Base-by-base conservation (phyloP, 1,139 yeast species). In the Taphrina confusa region DNA sequence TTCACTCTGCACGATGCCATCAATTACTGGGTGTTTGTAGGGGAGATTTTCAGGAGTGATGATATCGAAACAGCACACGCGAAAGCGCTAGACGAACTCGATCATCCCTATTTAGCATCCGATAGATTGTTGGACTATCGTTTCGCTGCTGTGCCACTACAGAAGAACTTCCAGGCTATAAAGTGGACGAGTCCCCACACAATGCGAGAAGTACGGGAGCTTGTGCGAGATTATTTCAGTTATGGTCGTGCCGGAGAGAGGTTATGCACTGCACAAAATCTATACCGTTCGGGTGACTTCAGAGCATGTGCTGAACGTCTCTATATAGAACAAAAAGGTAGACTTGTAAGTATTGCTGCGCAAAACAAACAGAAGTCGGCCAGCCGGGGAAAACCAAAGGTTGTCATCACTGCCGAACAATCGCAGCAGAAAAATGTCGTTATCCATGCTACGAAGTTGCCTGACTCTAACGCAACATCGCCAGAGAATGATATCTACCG, bases 231-330 rank as follows among this genome's bases (percentile, higher is more conserved):
- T 25, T 45, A 45, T 27, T 30, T 45, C 23, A n/a, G 20, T 9
- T 28, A 27, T 18, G 14, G 37, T 27, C 16, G 16, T 30, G 37
- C 37, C 1, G 25, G 9, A 14, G 50, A 45, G 12, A 45, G 50
- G 22, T 11, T 14, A 2, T 12, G 8, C 14, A 12, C 50, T 11
- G 27, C 30, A 9, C 27, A 18, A 16, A 27, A 30, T 12, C 23
- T 45, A 25, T 45, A 45, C 20, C 25, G 27, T 9, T 16, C 25
- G 2, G 30, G 30, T 5, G 37, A 27, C 6, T 45, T 28, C 22
- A 45, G 50, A n/a, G 37, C 50, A 9, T 22, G 22, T 22, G 50
- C 50, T 11, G 50, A 45, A 16, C 27, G 30, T 14, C 25, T 45
- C 5, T 45, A 45, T 30, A 18, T 30, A 5, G 50, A 45, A 30